phyloP scores from a whole-genome alignment of 768 basidiomycete genomes.

The Artomyces pyxidatus region DNA sequence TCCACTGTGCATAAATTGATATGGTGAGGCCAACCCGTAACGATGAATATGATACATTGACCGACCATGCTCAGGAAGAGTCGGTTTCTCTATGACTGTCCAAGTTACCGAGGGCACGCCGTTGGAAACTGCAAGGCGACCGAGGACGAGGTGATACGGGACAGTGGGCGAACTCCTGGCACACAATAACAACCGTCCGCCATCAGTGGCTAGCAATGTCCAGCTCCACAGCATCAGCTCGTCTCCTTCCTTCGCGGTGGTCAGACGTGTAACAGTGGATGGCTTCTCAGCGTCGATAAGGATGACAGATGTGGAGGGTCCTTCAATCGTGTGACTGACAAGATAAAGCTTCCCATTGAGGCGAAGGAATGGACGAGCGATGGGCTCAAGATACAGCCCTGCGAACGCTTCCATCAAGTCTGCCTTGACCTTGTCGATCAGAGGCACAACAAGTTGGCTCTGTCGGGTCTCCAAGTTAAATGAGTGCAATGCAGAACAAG shows the following conservation, averaged over 20 bases:
- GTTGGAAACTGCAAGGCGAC: constrained; percentile 8
- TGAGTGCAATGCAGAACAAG: constrained; percentile 20
- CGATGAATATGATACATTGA: not conserved
- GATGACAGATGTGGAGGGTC: constrained; percentile 18
- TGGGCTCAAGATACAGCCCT: constrained; percentile 24
- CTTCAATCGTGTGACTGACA: constrained; percentile 16
- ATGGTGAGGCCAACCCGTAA: not conserved
- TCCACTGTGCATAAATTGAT: constrained; percentile 1
- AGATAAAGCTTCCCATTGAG: constrained; percentile 5
- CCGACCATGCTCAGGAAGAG: constrained; percentile 6
- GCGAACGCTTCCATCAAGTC: constrained; percentile 20
- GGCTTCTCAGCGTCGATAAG: constrained; percentile 13
- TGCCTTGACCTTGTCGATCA: constrained; percentile 9
- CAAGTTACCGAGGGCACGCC: constrained; percentile 6
- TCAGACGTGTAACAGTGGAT: constrained; percentile 6
- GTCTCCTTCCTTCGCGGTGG: constrained; percentile 9
- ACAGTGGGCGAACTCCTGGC: constrained; percentile 13
- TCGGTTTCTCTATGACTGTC: constrained; percentile 12
- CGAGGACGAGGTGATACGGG: constrained; percentile 17
- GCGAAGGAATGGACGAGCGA: constrained; percentile 20
- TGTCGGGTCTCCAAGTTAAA: constrained; percentile 7
- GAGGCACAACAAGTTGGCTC: constrained; percentile 14
- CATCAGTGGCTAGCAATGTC: constrained; percentile 14
- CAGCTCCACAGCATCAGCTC: constrained; percentile 14
- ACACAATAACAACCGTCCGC: constrained; percentile 11